Evolutionary conservation across 1,284 basidiomycete species (phyloP), one percentile per base, ranked within the genome.

Genomic region (Hortiboletus rubellus): DNA sequence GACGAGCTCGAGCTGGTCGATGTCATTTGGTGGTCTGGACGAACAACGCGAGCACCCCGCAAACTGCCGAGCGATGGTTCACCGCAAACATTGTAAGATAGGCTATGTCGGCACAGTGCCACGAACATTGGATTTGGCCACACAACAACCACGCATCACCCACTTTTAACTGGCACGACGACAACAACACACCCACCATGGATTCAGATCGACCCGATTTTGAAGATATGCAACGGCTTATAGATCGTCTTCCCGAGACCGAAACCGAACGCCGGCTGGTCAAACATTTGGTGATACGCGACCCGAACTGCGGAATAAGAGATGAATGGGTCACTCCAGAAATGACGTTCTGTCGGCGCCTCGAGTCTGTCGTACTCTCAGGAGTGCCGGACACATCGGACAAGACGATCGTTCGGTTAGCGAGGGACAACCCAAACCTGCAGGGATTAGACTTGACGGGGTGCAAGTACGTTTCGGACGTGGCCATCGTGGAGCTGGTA

Each of bases 371-470:
- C 42, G 85, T 89, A 61, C 76, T 97, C 34, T 85, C 83, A 31
- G 88, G 86, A 24, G 82, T 90, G 8, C 76, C 77, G 33, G 81
- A 84, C 55, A 80, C 86, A 15, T 84, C 88, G 40, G 89, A 94
- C 74, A 77, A 79, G 58, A 87, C 91, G 7, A 72, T 94, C 48
- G 76, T 82, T 46, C 71, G 80, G 7, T 77, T 94, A 37, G 89
- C 89, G 9, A 71, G 76, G 63, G 80, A 77, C 52, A 89, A 90
- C 47, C 76, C 78, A 6, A 83, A 85, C 54, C 77, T 97, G 3
- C 86, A 90, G 60, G 87, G 90, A 31, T 74, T 96, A 58, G 91
- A 94, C 70, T 67, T 97, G 57, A 83, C 84, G 46, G 87, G 87
- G 12, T 98, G 95, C 76, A 79, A 78, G 44, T 76, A 80, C 57